Conservation (phyloP, 2,329 filamentous ascomycete species). For the Pseudopyrenochaeta lycopersici region DNA sequence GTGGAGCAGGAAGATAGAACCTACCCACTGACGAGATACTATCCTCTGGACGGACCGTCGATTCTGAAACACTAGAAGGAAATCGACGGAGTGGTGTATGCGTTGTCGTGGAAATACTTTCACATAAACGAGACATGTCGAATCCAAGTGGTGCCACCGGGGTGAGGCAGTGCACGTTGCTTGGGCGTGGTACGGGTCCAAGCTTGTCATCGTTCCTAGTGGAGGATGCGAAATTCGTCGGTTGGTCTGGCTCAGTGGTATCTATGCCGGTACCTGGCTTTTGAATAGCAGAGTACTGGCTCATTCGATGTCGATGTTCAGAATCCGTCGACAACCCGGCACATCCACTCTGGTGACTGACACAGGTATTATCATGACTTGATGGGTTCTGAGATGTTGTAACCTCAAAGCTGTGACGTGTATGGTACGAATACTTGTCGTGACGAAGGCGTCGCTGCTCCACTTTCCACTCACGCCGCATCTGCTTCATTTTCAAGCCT, state of each 20-base stretch:
- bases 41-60: neutral
- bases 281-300: neutral
- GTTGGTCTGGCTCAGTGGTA: neutral
- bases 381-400: neutral
- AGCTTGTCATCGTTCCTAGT: conserved; percentile 4
- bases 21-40: neutral
- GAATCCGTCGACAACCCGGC: neutral
- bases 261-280: neutral
- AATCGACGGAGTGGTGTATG: neutral
- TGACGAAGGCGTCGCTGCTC: neutral
- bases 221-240: neutral
- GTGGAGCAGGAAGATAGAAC: neutral
- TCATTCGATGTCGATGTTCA: neutral
- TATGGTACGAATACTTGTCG: neutral
- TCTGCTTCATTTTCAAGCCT: conserved; percentile 28
- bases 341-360: neutral
- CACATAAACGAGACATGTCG: neutral
- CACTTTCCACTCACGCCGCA: conserved; percentile 15
- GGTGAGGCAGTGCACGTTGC: neutral
- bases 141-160: conserved; percentile 10
- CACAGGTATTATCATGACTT: neutral
- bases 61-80: neutral
- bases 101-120: neutral
- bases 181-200: conserved; percentile 16
- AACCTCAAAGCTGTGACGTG: too few species aligned